phyloP scores from a whole-genome alignment of 176 grass and related monocot species.

The Typha latifolia region DNA sequence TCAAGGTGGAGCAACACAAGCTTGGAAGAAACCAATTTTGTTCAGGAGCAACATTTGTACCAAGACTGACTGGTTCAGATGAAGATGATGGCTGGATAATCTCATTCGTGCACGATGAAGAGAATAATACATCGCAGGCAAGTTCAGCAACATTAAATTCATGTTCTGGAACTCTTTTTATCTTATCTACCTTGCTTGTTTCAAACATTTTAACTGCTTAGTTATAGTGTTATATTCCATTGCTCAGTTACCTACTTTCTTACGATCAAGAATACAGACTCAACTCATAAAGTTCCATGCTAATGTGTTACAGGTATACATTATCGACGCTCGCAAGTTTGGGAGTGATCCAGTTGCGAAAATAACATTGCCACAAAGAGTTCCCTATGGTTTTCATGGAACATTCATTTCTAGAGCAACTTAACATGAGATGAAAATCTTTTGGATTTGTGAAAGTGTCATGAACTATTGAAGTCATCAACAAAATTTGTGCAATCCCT shows the following conservation, averaged over 20 bases:
- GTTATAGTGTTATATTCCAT: too few species aligned
- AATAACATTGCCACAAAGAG: constrained; percentile 41
- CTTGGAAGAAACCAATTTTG: constrained; percentile 39
- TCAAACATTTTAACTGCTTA: background rate
- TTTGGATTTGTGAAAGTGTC: too few species aligned
- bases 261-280: too few species aligned
- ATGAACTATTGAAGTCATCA: too few species aligned
- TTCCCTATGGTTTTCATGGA: constrained; percentile 52
- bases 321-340: constrained; percentile 34
- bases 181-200: background rate
- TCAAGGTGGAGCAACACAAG: constrained; percentile 25
- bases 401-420: constrained; percentile 23
- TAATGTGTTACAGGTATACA: constrained; percentile 24
- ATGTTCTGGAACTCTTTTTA: background rate
- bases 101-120: constrained; percentile 41
- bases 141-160: constrained; percentile 1
- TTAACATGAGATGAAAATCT: background rate
- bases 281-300: background rate
- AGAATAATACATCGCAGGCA: constrained; percentile 34
- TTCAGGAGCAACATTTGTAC: constrained; percentile 51
- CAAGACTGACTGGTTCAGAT: constrained; percentile 30
- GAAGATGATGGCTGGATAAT: constrained; percentile 56
- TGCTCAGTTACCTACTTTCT: too few species aligned
- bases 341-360: constrained; percentile 27
- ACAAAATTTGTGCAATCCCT: too few species aligned